phyloP scores from a whole-genome alignment of 805 yeast genomes.

The Nadsonia fulvescens region DNA sequence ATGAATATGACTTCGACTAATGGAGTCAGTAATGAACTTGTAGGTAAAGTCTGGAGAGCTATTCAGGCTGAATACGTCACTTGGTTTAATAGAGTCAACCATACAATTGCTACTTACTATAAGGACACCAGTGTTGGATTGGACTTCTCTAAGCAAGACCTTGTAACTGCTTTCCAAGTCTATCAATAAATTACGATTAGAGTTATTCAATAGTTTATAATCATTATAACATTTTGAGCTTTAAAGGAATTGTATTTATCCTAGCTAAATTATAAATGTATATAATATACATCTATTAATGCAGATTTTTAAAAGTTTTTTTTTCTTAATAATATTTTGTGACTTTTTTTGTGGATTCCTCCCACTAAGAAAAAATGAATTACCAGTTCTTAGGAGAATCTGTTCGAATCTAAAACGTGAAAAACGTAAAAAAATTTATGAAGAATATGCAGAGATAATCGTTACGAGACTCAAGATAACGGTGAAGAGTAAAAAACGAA shows the following conservation, averaged over 20 bases:
- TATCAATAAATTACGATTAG: too few species aligned
- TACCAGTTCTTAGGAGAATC: too few species aligned
- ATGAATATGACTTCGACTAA: conserved; percentile 14
- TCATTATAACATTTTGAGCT: too few species aligned
- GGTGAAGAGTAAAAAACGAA: too few species aligned
- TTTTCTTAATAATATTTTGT: conserved; percentile 2
- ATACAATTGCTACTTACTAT: conserved; percentile 36
- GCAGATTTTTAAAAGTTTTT: conserved; percentile 1
- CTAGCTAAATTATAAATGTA: too few species aligned
- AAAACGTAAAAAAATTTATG: too few species aligned
- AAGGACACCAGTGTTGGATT: conserved; percentile 27
- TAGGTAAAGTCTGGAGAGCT: conserved; percentile 51
- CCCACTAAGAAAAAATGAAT: not conserved
- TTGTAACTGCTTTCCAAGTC: conserved; percentile 41
- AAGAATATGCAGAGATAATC: too few species aligned
- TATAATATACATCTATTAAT: not conserved
- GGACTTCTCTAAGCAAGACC: conserved; percentile 35
- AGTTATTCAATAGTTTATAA: too few species aligned
- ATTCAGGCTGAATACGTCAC: conserved; percentile 45
- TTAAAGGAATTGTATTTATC: too few species aligned
- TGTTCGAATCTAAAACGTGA: too few species aligned
- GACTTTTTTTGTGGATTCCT: not conserved
- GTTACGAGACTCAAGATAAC: too few species aligned
- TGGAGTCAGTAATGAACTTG: conserved; percentile 33
- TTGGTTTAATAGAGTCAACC: conserved; percentile 34